Evolutionary conservation across 1,284 basidiomycete genomes (phyloP), one percentile per base, ranked within the genome.

Genomic region (Irpex lacteus): DNA sequence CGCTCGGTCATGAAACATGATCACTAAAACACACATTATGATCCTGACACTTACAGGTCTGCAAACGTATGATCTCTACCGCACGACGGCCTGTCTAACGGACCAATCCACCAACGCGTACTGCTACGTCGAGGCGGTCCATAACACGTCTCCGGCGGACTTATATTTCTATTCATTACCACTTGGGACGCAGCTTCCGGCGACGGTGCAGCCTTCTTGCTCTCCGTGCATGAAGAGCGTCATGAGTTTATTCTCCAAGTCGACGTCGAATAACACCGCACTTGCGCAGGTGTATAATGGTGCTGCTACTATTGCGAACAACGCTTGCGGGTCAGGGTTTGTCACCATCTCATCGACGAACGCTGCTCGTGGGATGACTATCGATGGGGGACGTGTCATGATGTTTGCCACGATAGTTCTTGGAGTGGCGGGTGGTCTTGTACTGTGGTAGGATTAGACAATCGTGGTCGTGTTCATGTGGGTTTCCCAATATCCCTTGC

Each of bases 121-220:
- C 75, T 93, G 91, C 76, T 92, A 85, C 76, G 62, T 91, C 62
- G 80, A 85, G 65, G 90, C 91, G 34, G 82, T 83, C 5, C 78
- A 74, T 49, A 78, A 78, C 65, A 37, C 78, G 4, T 83, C 84
- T 65, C 82, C 88, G 0, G 80, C 85, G 7, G 89, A 90, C 71
- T 72, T 86, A 13, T 91, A 86, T 76, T 84, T 86, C 71, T 93
- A 90, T 77, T 73, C 79, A 50, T 78, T 92, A 5, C 85, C 87
- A 1, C 80, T 87, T 7, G 88, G 87, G 8, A 75, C 78, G 15
- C 63, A 69, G 8, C 75, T 90, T 1, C 85, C 86, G 7, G 76
- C 78, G 62, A 73, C 73, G 19, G 79, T 82, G 13, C 72, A 69
- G 18, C 81, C 81, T 21, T 80, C 81, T 19, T 92, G 90, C 71